Conservation (phyloP, 257 asterid genomes). For the Coffea canephora region DNA sequence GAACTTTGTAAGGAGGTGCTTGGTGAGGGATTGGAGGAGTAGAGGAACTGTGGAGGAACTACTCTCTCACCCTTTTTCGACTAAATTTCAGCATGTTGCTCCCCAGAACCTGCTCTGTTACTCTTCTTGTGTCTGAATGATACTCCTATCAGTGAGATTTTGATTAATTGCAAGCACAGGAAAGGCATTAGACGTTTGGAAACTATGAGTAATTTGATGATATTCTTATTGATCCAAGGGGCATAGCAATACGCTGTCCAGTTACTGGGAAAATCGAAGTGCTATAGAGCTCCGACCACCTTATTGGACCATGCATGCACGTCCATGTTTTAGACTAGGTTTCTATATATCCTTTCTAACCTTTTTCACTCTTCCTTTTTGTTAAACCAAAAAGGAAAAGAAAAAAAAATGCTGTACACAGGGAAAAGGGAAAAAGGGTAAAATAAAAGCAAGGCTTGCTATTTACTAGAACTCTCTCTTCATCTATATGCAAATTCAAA, state of each 20-base stretch:
- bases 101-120: not conserved
- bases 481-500: not conserved
- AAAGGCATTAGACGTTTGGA: not conserved
- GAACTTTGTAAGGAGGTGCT: constrained; percentile 41
- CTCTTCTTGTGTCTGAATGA: not conserved
- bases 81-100: constrained; percentile 15
- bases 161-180: not conserved
- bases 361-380: too few species aligned
- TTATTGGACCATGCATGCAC: too few species aligned
- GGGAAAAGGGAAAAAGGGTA: too few species aligned
- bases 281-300: not conserved
- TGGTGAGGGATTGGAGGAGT: constrained; percentile 48
- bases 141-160: not conserved
- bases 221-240: not conserved
- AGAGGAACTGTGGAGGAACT: constrained; percentile 52
- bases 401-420: too few species aligned
- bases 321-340: too few species aligned
- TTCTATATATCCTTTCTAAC: too few species aligned
- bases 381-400: too few species aligned
- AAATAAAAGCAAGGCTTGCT: too few species aligned
- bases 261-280: not conserved
- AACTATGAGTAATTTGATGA: not conserved
- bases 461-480: too few species aligned
- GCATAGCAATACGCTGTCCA: not conserved
- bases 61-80: constrained; percentile 45